Conservation (phyloP, 1,284 basidiomycete species). For the Ustilago trichophora region DNA sequence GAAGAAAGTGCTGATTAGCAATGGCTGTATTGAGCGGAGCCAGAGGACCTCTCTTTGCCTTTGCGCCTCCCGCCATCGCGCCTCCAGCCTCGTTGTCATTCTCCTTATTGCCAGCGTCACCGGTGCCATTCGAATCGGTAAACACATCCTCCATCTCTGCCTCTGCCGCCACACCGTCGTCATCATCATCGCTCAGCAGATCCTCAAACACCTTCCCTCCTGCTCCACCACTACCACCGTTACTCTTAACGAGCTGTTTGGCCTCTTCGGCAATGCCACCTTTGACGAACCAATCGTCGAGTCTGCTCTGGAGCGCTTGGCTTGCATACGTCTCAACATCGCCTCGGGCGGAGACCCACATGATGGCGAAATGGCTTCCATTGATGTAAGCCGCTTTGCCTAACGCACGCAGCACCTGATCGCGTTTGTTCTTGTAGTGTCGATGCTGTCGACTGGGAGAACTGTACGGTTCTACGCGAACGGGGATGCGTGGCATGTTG, state of each 20-base stretch:
- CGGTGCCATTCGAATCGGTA: not conserved
- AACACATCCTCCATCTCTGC: slow-evolving; percentile 7
- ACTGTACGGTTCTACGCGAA: slow-evolving; percentile 70
- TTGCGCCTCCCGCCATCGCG: not conserved
- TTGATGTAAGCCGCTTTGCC: slow-evolving; percentile 69
- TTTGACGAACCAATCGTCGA: slow-evolving; percentile 60
- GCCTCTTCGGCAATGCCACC: slow-evolving; percentile 61
- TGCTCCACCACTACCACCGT: not conserved
- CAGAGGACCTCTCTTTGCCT: slow-evolving; percentile 1
- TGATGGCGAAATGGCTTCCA: slow-evolving; percentile 71
- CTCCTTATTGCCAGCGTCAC: too few relatives aligned
- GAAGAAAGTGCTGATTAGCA: slow-evolving; percentile 41
- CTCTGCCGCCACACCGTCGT: not conserved
- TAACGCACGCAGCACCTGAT: slow-evolving; percentile 70
- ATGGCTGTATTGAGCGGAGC: slow-evolving; percentile 45
- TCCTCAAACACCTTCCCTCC: slow-evolving; percentile 19
- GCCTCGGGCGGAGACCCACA: slow-evolving; percentile 70
- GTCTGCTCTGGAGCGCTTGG: slow-evolving; percentile 64
- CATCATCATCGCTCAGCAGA: slow-evolving; percentile 10
- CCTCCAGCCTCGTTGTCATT: too few relatives aligned
- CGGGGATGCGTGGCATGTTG: slow-evolving; percentile 70
- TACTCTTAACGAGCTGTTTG: slow-evolving; percentile 40
- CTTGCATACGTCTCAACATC: slow-evolving; percentile 71
- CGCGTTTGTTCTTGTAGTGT: slow-evolving; percentile 71
- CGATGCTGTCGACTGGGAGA: slow-evolving; percentile 70